Conservation (phyloP, 2,329 filamentous ascomycete genomes). For the Leptographium wingfieldii region DNA sequence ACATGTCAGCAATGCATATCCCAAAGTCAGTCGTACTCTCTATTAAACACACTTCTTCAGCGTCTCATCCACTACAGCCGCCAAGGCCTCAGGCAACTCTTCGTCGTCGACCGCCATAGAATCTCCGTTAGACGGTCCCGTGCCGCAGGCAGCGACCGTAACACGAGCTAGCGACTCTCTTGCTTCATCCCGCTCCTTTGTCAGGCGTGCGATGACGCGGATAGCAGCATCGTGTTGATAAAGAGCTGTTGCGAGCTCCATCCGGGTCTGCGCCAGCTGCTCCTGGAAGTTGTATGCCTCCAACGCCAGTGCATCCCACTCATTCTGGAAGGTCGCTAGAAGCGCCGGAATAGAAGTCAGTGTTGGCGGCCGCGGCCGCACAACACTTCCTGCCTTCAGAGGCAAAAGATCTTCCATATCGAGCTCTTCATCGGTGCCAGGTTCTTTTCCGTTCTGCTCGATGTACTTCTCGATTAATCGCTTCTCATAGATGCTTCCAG, state of each 20-base stretch:
- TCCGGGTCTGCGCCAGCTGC: conserved; percentile 76
- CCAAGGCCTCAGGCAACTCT: conserved; percentile 58
- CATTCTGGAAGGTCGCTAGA: conserved; percentile 89
- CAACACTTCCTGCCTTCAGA: conserved; percentile 69
- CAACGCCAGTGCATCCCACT: conserved; percentile 89
- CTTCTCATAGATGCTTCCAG: conserved; percentile 87
- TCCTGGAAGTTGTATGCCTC: conserved; percentile 88
- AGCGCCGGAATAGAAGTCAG: conserved; percentile 94
- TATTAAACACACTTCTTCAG: conserved; percentile 55
- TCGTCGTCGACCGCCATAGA: conserved; percentile 87
- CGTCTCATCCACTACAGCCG: conserved; percentile 63
- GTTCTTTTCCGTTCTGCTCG: conserved; percentile 82
- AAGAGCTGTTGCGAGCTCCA: conserved; percentile 84
- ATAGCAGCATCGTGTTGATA: conserved; percentile 98
- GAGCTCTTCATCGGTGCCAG: conserved; percentile 76
- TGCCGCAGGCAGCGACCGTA: conserved; percentile 52
- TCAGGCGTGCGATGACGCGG: conserved; percentile 80
- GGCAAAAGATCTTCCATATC: conserved; percentile 75
- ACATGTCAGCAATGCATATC: background rate
- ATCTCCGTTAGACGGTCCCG: conserved; percentile 37
- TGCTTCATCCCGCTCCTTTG: conserved; percentile 86
- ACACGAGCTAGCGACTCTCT: conserved; percentile 79
- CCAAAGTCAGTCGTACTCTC: background rate
- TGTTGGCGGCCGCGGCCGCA: conserved; percentile 80
- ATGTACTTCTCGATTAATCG: conserved; percentile 92